Evolutionary conservation across 2,329 filamentous ascomycete species (phyloP).

Genomic region (Rutstroemia sp.): DNA sequence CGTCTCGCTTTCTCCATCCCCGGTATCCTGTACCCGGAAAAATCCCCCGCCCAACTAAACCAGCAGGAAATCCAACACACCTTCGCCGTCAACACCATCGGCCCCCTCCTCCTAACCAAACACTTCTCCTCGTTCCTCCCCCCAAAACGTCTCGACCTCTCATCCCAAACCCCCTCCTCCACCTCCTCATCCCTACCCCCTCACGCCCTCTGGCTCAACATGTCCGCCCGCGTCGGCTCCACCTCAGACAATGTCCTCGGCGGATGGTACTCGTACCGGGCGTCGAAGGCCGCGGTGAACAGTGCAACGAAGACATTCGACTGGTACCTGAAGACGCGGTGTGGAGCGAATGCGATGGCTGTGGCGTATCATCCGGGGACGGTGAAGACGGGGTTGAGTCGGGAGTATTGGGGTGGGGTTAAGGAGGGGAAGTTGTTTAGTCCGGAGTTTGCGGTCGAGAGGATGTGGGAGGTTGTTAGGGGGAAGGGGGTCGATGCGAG

Average conservation of each 20-base stretch:
- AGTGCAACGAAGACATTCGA: slow-evolving; percentile 67
- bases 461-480: slow-evolving; percentile 52
- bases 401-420: slow-evolving; percentile 63
- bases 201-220: slow-evolving; percentile 61
- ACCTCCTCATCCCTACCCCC: slow-evolving; percentile 34
- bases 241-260: slow-evolving; percentile 65
- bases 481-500: slow-evolving; percentile 41
- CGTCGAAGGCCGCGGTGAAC: slow-evolving; percentile 68
- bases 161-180: slow-evolving; percentile 12
- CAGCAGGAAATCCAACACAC: slow-evolving; percentile 54
- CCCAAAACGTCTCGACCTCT: slow-evolving; percentile 39
- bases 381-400: slow-evolving; percentile 66
- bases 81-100: slow-evolving; percentile 67
- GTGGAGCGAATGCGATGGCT: slow-evolving; percentile 56
- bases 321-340: slow-evolving; percentile 49
- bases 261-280: slow-evolving; percentile 78
- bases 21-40: slow-evolving; percentile 67
- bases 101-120: slow-evolving; percentile 69
- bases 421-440: slow-evolving; percentile 56
- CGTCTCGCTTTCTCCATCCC: slow-evolving; percentile 64
- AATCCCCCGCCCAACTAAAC: slow-evolving; percentile 58
- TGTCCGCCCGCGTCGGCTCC: slow-evolving; percentile 72
- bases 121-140: slow-evolving; percentile 66
- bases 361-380: slow-evolving; percentile 74
- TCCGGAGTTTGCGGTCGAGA: slow-evolving; percentile 57